These are phyloP conservation scores for Scleroderma citrinum DNA, from an alignment of 768 basidiomycete genomes.

Conservation along the genomic window DNA sequence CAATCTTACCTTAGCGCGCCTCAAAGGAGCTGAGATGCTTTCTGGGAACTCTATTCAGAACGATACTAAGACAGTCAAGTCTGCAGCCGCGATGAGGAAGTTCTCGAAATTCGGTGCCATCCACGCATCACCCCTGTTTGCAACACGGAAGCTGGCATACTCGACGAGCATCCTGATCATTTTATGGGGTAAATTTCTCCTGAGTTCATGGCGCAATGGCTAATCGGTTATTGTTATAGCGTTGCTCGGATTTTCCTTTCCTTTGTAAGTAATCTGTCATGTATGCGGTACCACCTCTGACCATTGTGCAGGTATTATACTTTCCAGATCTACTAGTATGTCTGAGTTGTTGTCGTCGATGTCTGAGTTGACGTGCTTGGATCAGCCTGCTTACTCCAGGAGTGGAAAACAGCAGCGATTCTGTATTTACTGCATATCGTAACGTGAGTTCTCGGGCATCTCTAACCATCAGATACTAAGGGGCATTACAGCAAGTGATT, in stretches of 20 bases:
- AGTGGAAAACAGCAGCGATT: constrained; percentile 62
- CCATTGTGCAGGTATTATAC: constrained; percentile 38
- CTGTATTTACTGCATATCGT: constrained; percentile 66
- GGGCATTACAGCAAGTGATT: constrained; percentile 42
- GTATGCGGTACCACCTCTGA: neutral
- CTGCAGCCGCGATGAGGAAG: constrained; percentile 33
- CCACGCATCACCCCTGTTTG: constrained; percentile 46
- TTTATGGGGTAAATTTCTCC: constrained; percentile 38
- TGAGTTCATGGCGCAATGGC: neutral
- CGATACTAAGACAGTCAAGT: constrained; percentile 25
- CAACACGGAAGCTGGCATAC: constrained; percentile 42
- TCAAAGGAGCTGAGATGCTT: constrained; percentile 24
- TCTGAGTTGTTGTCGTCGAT: constrained; percentile 18
- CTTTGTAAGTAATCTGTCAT: constrained; percentile 38
- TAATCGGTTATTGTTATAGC: constrained; percentile 32
- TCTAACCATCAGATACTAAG: constrained; percentile 6
- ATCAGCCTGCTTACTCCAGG: constrained; percentile 58
- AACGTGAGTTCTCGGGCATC: constrained; percentile 37
- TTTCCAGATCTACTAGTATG: no score
- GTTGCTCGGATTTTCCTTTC: constrained; percentile 72
- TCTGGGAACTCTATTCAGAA: constrained; percentile 1
- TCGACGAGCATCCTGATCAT: constrained; percentile 46
- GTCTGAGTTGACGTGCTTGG: neutral
- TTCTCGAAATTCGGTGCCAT: constrained; percentile 32
- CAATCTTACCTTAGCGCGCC: constrained; percentile 45